Base-by-base conservation (phyloP, 352 stramenopile genomes). In the Pythium coloratum region DNA sequence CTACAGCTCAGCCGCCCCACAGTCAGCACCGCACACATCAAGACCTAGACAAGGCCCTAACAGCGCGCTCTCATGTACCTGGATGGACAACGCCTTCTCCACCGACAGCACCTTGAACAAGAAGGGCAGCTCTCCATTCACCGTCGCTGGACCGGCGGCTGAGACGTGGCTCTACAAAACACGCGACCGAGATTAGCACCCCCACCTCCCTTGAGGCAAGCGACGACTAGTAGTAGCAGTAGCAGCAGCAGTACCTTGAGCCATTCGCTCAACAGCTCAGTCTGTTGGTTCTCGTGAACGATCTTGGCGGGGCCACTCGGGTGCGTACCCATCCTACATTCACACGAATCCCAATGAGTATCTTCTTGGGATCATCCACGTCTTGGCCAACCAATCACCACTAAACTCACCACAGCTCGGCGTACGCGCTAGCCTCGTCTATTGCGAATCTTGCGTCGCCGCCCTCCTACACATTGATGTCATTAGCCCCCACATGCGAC, bases 31-130 rank as follows among this genome's bases (percentile, higher is more conserved):
- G 2, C 20, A 30, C 20, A 24, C 20, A 8, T 12, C n/a, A 51
- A 36, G 1, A 42, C 20, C 9, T 1, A 30, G 14, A 36, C 59
- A 65, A 44, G 13, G 10, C 6, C 20, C 12, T 12, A 28, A 28
- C 20, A 46, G 9, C 16, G 5, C 16, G 16, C 9, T 51, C 16
- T 32, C 44, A 54, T 36, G 38, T 55, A 77, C 81, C 80, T 99
- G 97, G 76, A 99, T 99, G 16, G 90, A 98, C 8, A 99, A 78
- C 8, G 96, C 97, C 67, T 99, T 99, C n/a, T 92, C 82, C 26
- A 99, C 96, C 40, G 86, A 98, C 33, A 99, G 76, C 33, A 99
- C 95, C 75, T 99, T 99, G 77, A 99, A 99, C 47, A 99, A 79
- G 76, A 98, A 99, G 0, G 97, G 96, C 32, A 99, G 73, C 40